Conservation (phyloP, 257 asterid species). For the Schizonepeta tenuifolia region DNA sequence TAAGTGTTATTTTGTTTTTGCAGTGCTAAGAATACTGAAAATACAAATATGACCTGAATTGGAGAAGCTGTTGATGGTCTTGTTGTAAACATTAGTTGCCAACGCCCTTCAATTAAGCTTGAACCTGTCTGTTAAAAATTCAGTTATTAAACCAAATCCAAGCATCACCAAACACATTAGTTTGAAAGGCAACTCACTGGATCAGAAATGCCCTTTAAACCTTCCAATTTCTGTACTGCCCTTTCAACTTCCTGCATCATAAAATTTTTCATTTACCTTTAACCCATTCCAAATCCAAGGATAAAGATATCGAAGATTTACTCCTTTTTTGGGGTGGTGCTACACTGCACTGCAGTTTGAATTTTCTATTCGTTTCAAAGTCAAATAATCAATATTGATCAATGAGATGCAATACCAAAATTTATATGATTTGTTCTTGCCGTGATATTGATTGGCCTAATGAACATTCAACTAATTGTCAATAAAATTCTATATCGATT, state of each 20-base stretch:
- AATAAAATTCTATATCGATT: too few relatives aligned
- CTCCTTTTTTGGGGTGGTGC: too few relatives aligned
- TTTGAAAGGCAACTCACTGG: conserved; percentile 60
- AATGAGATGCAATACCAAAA: neutral
- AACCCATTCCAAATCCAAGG: neutral
- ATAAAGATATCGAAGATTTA: neutral
- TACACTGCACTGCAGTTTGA: too few relatives aligned
- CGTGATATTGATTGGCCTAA: neutral
- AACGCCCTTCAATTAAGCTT: conserved; percentile 82
- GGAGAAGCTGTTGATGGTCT: conserved; percentile 95
- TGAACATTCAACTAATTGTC: too few relatives aligned
- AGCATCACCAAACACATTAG: neutral
- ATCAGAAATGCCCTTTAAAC: conserved; percentile 62
- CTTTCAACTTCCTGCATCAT: conserved; percentile 78
- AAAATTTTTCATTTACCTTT: neutral
- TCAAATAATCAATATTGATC: too few relatives aligned
- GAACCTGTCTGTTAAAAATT: conserved; percentile 69
- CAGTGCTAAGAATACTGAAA: neutral
- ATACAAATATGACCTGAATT: conserved; percentile 58
- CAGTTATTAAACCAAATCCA: conserved; percentile 4
- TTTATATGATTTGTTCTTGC: too few relatives aligned
- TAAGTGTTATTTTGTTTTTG: neutral
- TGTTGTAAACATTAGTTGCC: conserved; percentile 97
- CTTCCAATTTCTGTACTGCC: conserved; percentile 79
- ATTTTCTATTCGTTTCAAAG: neutral